Base-by-base conservation (phyloP, 352 stramenopile species). In the Globisporangium irregulare region DNA sequence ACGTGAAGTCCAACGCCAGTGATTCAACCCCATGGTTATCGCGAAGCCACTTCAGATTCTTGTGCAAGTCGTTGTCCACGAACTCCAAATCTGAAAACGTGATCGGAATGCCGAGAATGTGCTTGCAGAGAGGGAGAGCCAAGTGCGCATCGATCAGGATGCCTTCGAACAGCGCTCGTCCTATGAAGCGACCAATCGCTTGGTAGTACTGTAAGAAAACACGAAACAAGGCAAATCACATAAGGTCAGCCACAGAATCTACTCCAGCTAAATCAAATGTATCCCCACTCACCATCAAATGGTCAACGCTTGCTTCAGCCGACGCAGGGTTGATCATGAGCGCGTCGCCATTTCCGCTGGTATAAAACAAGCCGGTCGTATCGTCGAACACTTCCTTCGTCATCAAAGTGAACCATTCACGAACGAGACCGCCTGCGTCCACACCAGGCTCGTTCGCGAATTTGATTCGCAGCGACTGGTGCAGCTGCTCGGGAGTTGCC, bases 341-440 rank as follows among this genome's bases (percentile, higher is more conserved):
- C 8, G 84, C 84, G 62, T 94, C 87, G 24, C 86, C 81, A 46
- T 91, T 91, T 15, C 85, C 79, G 22, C 74, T 90, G 59, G 73
- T 84, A 56, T 86, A 87, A 66, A 97, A 98, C 24, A 97, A 64
- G 0, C 90, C 92, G 0, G 86, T 91, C 4, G 77, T 68, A 36
- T 94, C 87, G 51, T 96, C 89, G 74, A 98, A 97, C 5, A 98
- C 78, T 29, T 94, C 89, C 51, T 94, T 90, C 2, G 81, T 93
- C 84, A 97, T 92, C 20, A 98, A 75, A 27, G 84, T 92, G 71
- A 97, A 97, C 92, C 92, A 98, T 70, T 97, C 92, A 7, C 92
- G 85, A 58, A 96, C 89, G 9, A 98, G 77, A 54, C 92, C 92
- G 22, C 92, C 92, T 4, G 91, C 92, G 75, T 98, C 92, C 10